Conservation (phyloP, 768 basidiomycete genomes). For the Calocybe cyanea region DNA sequence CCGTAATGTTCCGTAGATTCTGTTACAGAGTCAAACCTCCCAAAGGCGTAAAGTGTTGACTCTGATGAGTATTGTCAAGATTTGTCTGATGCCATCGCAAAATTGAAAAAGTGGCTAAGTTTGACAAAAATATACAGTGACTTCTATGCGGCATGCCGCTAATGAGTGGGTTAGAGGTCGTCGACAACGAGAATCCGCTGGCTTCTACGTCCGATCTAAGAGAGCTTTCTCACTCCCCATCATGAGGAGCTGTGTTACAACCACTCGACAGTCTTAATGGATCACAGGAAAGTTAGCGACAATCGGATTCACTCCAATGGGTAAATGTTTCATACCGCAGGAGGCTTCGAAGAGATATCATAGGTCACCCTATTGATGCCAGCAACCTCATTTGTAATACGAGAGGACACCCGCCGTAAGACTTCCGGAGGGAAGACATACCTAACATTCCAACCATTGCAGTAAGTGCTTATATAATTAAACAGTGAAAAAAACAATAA, state of each 20-base stretch:
- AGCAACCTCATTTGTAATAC: slow-evolving; percentile 95
- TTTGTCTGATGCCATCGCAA: slow-evolving; percentile 11
- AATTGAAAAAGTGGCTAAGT: slow-evolving; percentile 4
- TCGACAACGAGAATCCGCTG: slow-evolving; percentile 1
- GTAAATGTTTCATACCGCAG: slow-evolving; percentile 55
- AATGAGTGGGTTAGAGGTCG: slow-evolving; percentile 4
- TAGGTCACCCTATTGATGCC: slow-evolving; percentile 97
- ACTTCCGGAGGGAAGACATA: slow-evolving; percentile 94
- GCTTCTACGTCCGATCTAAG: not conserved
- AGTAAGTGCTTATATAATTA: slow-evolving; percentile 3
- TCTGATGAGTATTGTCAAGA: not conserved
- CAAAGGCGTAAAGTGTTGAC: not conserved
- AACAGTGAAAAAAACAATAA: slow-evolving; percentile 1
- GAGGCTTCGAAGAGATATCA: slow-evolving; percentile 97
- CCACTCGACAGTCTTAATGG: slow-evolving; percentile 46
- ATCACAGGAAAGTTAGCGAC: slow-evolving; percentile 10
- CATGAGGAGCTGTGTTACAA: slow-evolving; percentile 23
- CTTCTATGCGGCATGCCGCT: not conserved
- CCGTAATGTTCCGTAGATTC: not conserved
- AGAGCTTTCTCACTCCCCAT: too few relatives aligned
- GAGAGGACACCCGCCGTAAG: slow-evolving; percentile 85
- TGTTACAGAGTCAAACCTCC: not conserved
- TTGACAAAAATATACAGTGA: slow-evolving; percentile 4
- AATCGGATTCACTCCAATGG: slow-evolving; percentile 1
- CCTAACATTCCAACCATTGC: slow-evolving; percentile 45